Evolutionary conservation across 768 basidiomycete species (phyloP), one percentile per base, ranked within the genome.

Genomic region (Boletus pseudopeckii): DNA sequence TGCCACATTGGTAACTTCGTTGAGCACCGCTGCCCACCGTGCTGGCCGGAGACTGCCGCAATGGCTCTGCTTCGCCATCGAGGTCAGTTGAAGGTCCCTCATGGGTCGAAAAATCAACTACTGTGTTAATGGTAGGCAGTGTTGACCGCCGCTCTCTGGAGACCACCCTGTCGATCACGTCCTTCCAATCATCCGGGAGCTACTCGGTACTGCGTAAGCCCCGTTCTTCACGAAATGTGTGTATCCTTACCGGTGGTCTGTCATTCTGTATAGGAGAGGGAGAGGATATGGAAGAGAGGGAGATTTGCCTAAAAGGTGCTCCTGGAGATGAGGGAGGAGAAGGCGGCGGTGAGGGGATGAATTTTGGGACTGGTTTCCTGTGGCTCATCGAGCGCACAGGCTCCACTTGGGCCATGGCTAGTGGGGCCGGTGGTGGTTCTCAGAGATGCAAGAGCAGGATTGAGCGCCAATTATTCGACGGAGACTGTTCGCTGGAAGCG

Each of bases 281-380:
- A 2, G 59, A 61, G 1, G 70, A 61, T 45, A 69, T 28, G 8
- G 56, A 67, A 7, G 66, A 60, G 33, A 69, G 60, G 5, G 69
- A 71, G 10, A 71, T 65, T 46, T 67, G 69, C 50, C 65, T 67
- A 26, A 72, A 67, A 20, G 71, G 69, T 26, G 67, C 64, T 6
- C 67, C 67, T 42, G 70, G 70, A 15, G 70, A 72, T 36, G 71
- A 69, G 4, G 67, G 72, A 18, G 68, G 64, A 9, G 67, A 68
- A 34, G 77, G 70, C 45, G 83, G 80, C 6, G 85, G 82, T 13
- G 86, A 85, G 33, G 86, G 86, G 41, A 85, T 75, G 69, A 81
- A 87, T 48, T 71, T 70, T 4, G 87, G 87, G 38, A 80, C 85
- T 32, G 87, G 87, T 66, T 89, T 89, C 49, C 86, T 77, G 67